Evolutionary conservation across 352 stramenopile genomes (phyloP), one percentile per base, ranked within the genome.

Genomic region (Pythium phragmitis): DNA sequence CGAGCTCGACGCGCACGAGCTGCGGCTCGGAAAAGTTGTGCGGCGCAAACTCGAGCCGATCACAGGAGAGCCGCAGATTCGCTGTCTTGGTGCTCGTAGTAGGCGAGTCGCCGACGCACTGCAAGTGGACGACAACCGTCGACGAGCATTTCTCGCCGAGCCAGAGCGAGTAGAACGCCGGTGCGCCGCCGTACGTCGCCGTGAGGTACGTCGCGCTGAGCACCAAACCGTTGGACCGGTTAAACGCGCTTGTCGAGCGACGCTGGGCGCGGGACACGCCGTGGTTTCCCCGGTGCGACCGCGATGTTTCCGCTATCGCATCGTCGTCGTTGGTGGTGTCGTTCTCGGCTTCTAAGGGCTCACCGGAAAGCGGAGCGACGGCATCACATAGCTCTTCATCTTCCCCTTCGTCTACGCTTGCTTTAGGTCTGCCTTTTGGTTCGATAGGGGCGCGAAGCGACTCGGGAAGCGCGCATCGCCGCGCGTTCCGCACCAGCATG

Each of bases 1-100:
- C 50, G 14, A 75, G 72, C 43, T 88, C 79, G 21, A 91, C 76
- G 4, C 81, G 72, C 53, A 91, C 79, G 57, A 89, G 67, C 72
- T 92, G 84, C 9, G 81, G 80, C 57, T 84, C 68, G 3, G 23
- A 6, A 50, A 65, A 88, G 54, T 76, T 91, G 26, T 76, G 76
- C 17, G 81, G 84, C 1, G 80, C 83, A 68, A 92, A 92, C 68
- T 74, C 84, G n/a, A 92, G 55, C 8, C 84, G 80, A 59, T 90
- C 79, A 17, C 78, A 84, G 5, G 84, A 88, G 6, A 92, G 68
- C 2, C 73, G 72, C 11, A 90, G 60, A 17, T 49, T 56, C 1
- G 28, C 33, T 59, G 60, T 51, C 33, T 45, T 16, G 17, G 11
- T 3, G 51, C 30, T 26, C 17, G 48, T 19, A 16, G 45, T 30